A percentile compares a stretch with the other conserved stretches of the same genome.
Evolutionary conservation across 2,329 filamentous ascomycete species (phyloP).

Genomic region (Mariannaea sp.): DNA sequence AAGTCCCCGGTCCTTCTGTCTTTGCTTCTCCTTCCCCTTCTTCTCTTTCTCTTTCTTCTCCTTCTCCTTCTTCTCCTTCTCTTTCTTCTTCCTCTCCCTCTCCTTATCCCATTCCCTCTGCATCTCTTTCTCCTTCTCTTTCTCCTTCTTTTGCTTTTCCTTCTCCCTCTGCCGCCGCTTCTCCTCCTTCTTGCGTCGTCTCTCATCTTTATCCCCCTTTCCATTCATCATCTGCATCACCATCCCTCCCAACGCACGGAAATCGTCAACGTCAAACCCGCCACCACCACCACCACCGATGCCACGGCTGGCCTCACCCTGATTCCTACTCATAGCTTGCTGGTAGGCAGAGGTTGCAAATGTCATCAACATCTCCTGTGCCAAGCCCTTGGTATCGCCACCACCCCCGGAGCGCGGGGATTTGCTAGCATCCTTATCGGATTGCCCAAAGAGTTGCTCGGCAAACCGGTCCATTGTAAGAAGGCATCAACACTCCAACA

Average conservation of each 20-base stretch:
- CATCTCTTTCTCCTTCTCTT: constrained; percentile 18
- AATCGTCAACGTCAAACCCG: constrained; percentile 29
- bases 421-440: constrained; percentile 7
- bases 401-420: constrained; percentile 11
- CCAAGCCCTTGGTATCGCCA: constrained; percentile 28
- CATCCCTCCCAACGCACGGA: constrained; percentile 30
- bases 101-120: constrained; percentile 25
- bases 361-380: constrained; percentile 32
- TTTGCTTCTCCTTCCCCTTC: constrained; percentile 26
- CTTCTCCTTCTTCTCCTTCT: constrained; percentile 14
- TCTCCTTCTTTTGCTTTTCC: constrained; percentile 7
- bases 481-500: no score
- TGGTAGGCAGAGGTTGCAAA: constrained; percentile 34
- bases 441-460: constrained; percentile 32
- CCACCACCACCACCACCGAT: constrained; percentile 13
- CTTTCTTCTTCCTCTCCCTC: constrained; percentile 27
- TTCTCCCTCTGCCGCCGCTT: constrained; percentile 27
- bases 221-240: constrained; percentile 32
- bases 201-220: constrained; percentile 11
- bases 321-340: constrained; percentile 26
- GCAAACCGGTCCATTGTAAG: constrained; percentile 32
- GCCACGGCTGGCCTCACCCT: constrained; percentile 4
- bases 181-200: constrained; percentile 20
- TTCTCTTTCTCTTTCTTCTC: constrained; percentile 19
- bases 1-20: constrained; percentile 12